phyloP scores from a whole-genome alignment of 1,284 basidiomycete genomes.

The Phlebopus sp. region DNA sequence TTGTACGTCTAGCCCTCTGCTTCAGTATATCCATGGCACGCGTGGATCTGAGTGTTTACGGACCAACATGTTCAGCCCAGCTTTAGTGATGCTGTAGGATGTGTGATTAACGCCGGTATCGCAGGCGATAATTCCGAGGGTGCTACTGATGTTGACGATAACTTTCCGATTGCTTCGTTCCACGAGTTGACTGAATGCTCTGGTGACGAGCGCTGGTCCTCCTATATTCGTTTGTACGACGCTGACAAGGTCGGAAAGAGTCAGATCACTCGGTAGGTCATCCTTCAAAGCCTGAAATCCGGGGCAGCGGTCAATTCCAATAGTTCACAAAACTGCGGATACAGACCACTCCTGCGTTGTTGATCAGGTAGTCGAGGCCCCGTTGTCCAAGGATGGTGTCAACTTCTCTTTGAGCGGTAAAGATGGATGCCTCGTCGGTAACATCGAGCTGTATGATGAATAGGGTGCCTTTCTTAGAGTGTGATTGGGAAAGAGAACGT shows the following conservation, averaged over 20 bases:
- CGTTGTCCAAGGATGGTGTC: slow-evolving; percentile 17
- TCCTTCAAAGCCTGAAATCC: slow-evolving; percentile 10
- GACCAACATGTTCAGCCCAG: slow-evolving; percentile 12
- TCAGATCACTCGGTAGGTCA: slow-evolving; percentile 15
- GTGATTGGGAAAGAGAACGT: slow-evolving; percentile 7
- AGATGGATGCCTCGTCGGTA: slow-evolving; percentile 22
- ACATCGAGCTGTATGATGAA: slow-evolving; percentile 30
- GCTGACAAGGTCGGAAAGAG: slow-evolving; percentile 9
- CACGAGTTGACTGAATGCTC: slow-evolving; percentile 23
- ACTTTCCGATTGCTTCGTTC: slow-evolving; percentile 22
- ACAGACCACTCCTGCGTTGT: slow-evolving; percentile 32
- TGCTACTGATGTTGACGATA: slow-evolving; percentile 23
- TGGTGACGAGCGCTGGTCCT: slow-evolving; percentile 27
- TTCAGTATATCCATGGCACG: not conserved
- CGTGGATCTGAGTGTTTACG: not conserved
- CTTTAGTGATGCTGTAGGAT: slow-evolving; percentile 13
- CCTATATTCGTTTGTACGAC: slow-evolving; percentile 22
- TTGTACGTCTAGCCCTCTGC: slow-evolving; percentile 6
- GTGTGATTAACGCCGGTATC: slow-evolving; percentile 13
- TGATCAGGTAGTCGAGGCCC: slow-evolving; percentile 32
- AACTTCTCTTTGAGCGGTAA: slow-evolving; percentile 17
- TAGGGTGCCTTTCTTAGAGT: slow-evolving; percentile 12
- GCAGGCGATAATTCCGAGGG: slow-evolving; percentile 22
- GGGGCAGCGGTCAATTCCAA: not conserved
- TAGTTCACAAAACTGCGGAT: too few species aligned